These are phyloP conservation scores for Paracamarosporium sp. DNA, from an alignment of 2,329 filamentous ascomycete species.

Conservation along the genomic window DNA sequence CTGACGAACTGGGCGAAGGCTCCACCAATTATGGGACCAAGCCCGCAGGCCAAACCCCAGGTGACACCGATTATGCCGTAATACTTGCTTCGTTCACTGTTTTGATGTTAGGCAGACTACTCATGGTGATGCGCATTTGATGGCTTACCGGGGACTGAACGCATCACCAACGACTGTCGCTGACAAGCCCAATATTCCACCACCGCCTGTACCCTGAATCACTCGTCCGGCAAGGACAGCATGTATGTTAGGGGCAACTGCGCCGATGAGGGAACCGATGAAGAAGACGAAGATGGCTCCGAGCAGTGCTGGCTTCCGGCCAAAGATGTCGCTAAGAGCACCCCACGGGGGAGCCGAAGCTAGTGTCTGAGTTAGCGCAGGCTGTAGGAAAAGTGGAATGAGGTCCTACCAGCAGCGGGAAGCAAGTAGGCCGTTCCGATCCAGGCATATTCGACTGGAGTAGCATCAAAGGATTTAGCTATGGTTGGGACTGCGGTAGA, in stretches of 20 bases:
- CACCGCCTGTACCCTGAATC: constrained; percentile 68
- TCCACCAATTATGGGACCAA: constrained; percentile 62
- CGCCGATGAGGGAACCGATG: constrained; percentile 65
- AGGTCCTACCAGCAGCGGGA: too few species aligned
- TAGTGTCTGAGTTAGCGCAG: too few species aligned
- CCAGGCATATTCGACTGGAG: too few species aligned
- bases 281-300: constrained; percentile 64
- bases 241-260: constrained; percentile 61
- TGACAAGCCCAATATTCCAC: constrained; percentile 66
- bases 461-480: too few species aligned
- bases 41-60: constrained; percentile 61
- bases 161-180: constrained; percentile 68
- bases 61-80: constrained; percentile 60
- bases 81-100: constrained; percentile 55
- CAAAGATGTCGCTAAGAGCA: constrained; percentile 64
- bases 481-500: too few species aligned
- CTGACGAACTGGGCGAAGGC: constrained; percentile 53
- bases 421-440: too few species aligned
- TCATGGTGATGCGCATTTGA: too few species aligned
- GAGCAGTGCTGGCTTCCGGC: constrained; percentile 61
- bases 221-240: constrained; percentile 67
- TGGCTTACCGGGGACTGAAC: too few species aligned
- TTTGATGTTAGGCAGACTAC: constrained; percentile 24
- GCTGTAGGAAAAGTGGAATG: too few species aligned
- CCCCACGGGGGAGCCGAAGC: constrained; percentile 72